A percentile compares a stretch with the other conserved stretches of the same genome.
Evolutionary conservation across 306 rosid genomes (phyloP).

Genomic region (Argentina anserina): DNA sequence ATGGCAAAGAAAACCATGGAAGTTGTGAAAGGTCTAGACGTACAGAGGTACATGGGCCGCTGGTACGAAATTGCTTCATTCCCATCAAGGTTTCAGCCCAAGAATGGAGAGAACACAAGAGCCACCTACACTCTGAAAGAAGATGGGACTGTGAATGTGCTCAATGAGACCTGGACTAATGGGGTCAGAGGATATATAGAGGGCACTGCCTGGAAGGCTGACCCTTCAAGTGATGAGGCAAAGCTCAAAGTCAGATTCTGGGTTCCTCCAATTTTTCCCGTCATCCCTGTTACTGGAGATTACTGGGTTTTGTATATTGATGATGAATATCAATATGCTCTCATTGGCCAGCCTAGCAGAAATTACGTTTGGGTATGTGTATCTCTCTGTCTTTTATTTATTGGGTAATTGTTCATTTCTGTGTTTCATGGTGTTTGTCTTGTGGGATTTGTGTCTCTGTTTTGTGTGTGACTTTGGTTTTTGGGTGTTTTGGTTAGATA

Average conservation of each 20-base stretch:
- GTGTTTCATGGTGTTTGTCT: too few relatives aligned
- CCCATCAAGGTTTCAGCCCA: conserved; percentile 72
- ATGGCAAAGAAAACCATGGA: conserved; percentile 66
- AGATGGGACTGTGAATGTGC: conserved; percentile 60
- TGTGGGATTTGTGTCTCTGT: background rate
- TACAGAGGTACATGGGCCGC: conserved; percentile 75
- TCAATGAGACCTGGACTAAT: conserved; percentile 79
- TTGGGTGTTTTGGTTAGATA: conserved; percentile 36
- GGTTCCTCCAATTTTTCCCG: conserved; percentile 80
- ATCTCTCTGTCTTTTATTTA: background rate
- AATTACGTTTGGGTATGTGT: conserved; percentile 77
- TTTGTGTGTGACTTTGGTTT: background rate
- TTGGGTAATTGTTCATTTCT: background rate
- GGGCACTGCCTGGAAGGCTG: conserved; percentile 72
- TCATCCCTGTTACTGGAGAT: conserved; percentile 70
- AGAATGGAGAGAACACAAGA: conserved; percentile 60
- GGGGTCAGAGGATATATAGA: conserved; percentile 57
- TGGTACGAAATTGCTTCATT: conserved; percentile 96
- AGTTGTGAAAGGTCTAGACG: conserved; percentile 54
- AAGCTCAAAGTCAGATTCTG: conserved; percentile 85
- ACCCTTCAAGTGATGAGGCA: conserved; percentile 70
- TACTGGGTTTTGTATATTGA: conserved; percentile 85
- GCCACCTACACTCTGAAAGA: conserved; percentile 75
- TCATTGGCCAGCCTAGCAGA: conserved; percentile 75
- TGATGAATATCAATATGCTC: conserved; percentile 60